Evolutionary conservation across 768 basidiomycete species (phyloP), one percentile per base, ranked within the genome.

Genomic region (Boletus patriciae): DNA sequence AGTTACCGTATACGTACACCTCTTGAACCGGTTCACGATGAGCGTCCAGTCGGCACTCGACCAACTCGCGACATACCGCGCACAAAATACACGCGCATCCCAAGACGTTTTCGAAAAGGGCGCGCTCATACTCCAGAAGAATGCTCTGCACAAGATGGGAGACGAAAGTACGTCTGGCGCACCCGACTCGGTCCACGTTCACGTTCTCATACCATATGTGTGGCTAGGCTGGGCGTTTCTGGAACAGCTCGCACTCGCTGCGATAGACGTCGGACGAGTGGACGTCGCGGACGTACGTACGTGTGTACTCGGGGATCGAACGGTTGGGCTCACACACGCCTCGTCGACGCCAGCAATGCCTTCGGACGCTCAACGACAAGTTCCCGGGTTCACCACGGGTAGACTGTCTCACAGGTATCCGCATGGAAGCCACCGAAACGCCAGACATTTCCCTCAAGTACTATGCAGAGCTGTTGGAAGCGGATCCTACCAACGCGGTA

Each of bases 351-450:
- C n/a, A 73, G 72, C 54, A 59, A 54, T 73, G 71, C 66, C 76
- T 92, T 42, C 73, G 78, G 51, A 80, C 79, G 56, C 79, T 95
- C 19, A 66, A 74, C 18, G 74, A 79, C 50, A 85, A 83, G 70
- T 95, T 95, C 66, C 86, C 88, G 1, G 83, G 75, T 29, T 94
- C 93, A 1, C 88, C 90, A 19, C 83, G 94, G 21, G 87, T 92
- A 2, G 84, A 89, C 37, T 81, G 86, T 21, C 81, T 97, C 21
- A 78, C 81, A 25, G 94, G 94, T 1, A 85, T 93, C 57, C 78
- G 90, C 54, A 79, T 90, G 73, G 94, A 96, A 66, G 84, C 83
- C 0, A 79, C 80, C 0, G 85, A 86, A 44, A 62, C 82, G 5
- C 74, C 83, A 1, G 80, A 81, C 0, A 74, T 73, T 3, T 89